Evolutionary conservation across 805 yeast genomes (phyloP), one percentile per base, ranked within the genome.

Genomic region (Priceomyces medius): DNA sequence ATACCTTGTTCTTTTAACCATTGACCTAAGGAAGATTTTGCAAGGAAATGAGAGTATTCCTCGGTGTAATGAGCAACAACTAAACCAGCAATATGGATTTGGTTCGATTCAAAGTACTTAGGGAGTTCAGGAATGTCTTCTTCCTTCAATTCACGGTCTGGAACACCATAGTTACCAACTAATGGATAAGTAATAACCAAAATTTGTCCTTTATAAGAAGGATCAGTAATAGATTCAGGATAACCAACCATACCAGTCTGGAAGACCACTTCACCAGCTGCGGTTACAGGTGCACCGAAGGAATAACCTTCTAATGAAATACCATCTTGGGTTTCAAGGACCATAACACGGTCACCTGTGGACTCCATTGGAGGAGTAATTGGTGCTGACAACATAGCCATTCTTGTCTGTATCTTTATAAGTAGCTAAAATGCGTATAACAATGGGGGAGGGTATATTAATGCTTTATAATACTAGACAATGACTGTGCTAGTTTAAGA

Each of bases 181-280:
- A 93, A 76, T 20, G 99, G 99, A 66, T 83, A 93, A 41, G 99
- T 93, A 67, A 93, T 86, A 49, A 93, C 97, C 63, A 93, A 73
- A 59, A 93, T 91, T 71, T 93, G 99, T 49, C 99, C 99, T 61
- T 87, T 90, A 68, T 93, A 93, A 34, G 98, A 93, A 46, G 99
- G 99, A 69, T 93, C 99, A 31, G 99, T 89, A 66, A 93, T 80
- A 40, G 97, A 83, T 69, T 93, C 99, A 31, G 98, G 99, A 66
- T 93, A 93, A 48, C 99, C 99, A 54, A 93, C 98, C 97, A 93
- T 90, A 74, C 99, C 98, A 49, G 99, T 93, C 71, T 95, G 98
- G 81, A 93, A 93, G 46, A 93, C 99, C 56, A 95, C 80, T 73
- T 93, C 99, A 77, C 99, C 99, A 43, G 98, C 95, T 43, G 82